Base-by-base conservation (phyloP, 306 rosid genomes). In the Albizia julibrissin region DNA sequence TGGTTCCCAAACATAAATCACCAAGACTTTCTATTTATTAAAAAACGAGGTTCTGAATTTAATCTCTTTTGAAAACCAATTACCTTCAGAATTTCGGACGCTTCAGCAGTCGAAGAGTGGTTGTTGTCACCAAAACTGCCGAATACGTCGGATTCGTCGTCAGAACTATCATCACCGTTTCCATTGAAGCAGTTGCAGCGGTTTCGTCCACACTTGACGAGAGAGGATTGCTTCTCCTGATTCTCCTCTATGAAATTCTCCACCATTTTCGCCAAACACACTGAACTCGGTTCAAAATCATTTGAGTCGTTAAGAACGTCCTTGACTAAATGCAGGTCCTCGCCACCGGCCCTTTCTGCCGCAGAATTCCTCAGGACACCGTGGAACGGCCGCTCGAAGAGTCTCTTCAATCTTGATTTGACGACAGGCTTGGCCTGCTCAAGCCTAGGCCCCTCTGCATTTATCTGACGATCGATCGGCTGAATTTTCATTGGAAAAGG, bases 401-500 rank as follows among this genome's bases (percentile, higher is more conserved):
- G 91, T 39, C 95, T 88, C 91, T 91, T 92, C 58, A 93, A 68
- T 78, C 92, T 87, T 50, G 97, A 93, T 91, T 89, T 93, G n/a
- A 70, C 84, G 34, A 87, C 88, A 12, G 95, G 91, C 88, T 91
- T 93, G 33, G 82, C 89, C 79, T 79, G 83, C 82, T 93, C 94
- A 29, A 77, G 67, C 74, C 82, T 78, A 24, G 73, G 62, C 77
- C 78, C 82, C 70, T 86, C 93, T 1, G 78, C 86, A 21, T 72
- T 78, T 14, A 79, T 79, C 83, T 80, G 85, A 59, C 77, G 90
- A 80, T 93, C 93, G 43, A 95, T 87, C 13, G 99, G 99, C 83
- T 93, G 98, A 84, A 95, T 91, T 89, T 91, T 95, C 98, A 91
- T 91, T 1, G 92, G 80, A 49, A 89, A 92, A 61, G 97, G 97